Evolutionary conservation across 2,329 filamentous ascomycete species (phyloP).

Genomic region (Sporothrix euskadiensis): DNA sequence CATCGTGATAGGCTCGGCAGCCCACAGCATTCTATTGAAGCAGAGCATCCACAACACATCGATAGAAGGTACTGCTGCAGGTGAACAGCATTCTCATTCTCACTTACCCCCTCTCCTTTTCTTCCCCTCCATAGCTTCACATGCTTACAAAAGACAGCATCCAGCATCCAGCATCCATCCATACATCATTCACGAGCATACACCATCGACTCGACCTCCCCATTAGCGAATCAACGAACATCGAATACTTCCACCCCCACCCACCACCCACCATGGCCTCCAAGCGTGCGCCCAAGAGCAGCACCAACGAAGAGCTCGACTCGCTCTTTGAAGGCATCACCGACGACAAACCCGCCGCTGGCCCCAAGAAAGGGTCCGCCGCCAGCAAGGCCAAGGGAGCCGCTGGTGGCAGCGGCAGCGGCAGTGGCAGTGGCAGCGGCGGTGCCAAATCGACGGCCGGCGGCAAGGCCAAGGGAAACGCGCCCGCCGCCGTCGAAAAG

Average conservation of each 20-base stretch:
- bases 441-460: slow-evolving; percentile 40
- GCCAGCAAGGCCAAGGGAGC: slow-evolving; percentile 41
- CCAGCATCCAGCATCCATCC: not conserved
- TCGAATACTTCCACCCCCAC: slow-evolving; percentile 30
- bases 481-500: slow-evolving; percentile 52
- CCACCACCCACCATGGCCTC: slow-evolving; percentile 51
- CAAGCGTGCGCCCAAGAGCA: slow-evolving; percentile 52
- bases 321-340: slow-evolving; percentile 66
- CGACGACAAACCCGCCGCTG: slow-evolving; percentile 48
- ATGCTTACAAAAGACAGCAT: not conserved
- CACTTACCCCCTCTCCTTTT: no score
- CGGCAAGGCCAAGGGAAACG: slow-evolving; percentile 42
- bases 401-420: not conserved
- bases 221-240: not conserved
- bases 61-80: not conserved
- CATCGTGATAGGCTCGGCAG: not conserved
- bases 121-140: slow-evolving; percentile 10
- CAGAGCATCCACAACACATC: no score
- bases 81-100: not conserved
- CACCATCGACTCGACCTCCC: not conserved
- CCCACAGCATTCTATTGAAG: not conserved
- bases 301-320: slow-evolving; percentile 63
- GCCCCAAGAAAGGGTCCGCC: slow-evolving; percentile 44
- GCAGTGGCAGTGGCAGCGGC: no score
- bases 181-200: not conserved